These are phyloP conservation scores for Leccinellum albellum DNA, from an alignment of 768 basidiomycete genomes.

Conservation along the genomic window DNA sequence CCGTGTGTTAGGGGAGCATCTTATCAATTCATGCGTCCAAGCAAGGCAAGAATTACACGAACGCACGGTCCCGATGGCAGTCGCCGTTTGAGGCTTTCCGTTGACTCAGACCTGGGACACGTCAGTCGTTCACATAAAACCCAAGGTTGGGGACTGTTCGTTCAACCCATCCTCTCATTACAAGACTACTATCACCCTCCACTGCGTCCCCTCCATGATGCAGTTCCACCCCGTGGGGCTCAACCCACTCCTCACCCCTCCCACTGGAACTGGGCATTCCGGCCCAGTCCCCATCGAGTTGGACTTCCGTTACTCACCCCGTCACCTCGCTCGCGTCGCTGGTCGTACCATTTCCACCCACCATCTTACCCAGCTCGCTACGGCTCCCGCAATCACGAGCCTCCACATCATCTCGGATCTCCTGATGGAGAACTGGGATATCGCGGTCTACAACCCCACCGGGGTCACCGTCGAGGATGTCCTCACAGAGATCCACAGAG, in stretches of 20 bases:
- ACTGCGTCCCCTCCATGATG: constrained; percentile 10
- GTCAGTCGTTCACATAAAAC: constrained; percentile 16
- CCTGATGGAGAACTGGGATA: constrained; percentile 41
- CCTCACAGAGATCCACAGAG: constrained; percentile 41
- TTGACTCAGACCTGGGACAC: background rate
- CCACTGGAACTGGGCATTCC: constrained; percentile 8
- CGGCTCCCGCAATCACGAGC: constrained; percentile 35
- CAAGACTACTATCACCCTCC: background rate
- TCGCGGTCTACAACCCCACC: constrained; percentile 36
- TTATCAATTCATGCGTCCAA: background rate
- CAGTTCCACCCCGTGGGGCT: constrained; percentile 14
- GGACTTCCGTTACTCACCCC: constrained; percentile 48
- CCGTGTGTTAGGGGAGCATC: background rate
- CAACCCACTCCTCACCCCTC: constrained; percentile 15
- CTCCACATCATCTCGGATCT: constrained; percentile 46
- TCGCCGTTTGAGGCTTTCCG: background rate
- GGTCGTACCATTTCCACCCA: constrained; percentile 3
- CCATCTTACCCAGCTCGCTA: constrained; percentile 41
- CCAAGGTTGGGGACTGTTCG: background rate
- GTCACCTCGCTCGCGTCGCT: constrained; percentile 15
- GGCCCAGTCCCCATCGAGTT: constrained; percentile 36
- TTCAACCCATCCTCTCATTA: background rate
- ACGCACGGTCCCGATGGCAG: constrained; percentile 6
- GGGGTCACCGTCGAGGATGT: constrained; percentile 55
- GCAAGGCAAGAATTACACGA: constrained; percentile 16